phyloP scores from a whole-genome alignment of 768 basidiomycete species.

The Mycena metata region DNA sequence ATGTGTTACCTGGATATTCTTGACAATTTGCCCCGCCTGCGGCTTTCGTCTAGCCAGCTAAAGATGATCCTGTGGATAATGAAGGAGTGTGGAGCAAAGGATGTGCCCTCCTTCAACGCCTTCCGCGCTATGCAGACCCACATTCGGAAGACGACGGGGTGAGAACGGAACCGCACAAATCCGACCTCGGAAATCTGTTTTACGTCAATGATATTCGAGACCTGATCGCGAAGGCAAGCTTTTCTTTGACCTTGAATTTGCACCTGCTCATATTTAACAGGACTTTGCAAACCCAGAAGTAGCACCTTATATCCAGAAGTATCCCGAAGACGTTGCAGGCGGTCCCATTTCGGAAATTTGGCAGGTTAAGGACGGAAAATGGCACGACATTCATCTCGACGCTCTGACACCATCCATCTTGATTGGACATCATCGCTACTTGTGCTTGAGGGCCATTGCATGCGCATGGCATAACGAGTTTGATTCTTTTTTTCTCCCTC shows the following conservation, averaged over 20 bases:
- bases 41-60: conserved; percentile 47
- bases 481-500: too few relatives aligned
- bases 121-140: conserved; percentile 42
- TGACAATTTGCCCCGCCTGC: conserved; percentile 50
- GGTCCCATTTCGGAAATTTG: conserved; percentile 48
- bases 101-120: conserved; percentile 46
- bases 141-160: conserved; percentile 29
- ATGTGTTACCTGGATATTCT: conserved; percentile 45
- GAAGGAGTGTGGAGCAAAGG: conserved; percentile 40
- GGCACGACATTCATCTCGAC: conserved; percentile 40
- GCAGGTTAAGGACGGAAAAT: conserved; percentile 45
- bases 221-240: conserved; percentile 6
- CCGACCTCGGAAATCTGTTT: conserved; percentile 23
- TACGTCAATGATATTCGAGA: conserved; percentile 24
- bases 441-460: too few relatives aligned
- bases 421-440: conserved; percentile 43
- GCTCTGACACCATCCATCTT: conserved; percentile 42
- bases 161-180: conserved; percentile 26
- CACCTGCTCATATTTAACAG: too few relatives aligned
- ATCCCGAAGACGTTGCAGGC: conserved; percentile 46
- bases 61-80: conserved; percentile 50
- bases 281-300: conserved; percentile 50
- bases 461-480: too few relatives aligned
- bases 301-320: conserved; percentile 43
- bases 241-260: too few relatives aligned